Base-by-base conservation (phyloP, 1,284 basidiomycete genomes). In the Boletus calvinii region DNA sequence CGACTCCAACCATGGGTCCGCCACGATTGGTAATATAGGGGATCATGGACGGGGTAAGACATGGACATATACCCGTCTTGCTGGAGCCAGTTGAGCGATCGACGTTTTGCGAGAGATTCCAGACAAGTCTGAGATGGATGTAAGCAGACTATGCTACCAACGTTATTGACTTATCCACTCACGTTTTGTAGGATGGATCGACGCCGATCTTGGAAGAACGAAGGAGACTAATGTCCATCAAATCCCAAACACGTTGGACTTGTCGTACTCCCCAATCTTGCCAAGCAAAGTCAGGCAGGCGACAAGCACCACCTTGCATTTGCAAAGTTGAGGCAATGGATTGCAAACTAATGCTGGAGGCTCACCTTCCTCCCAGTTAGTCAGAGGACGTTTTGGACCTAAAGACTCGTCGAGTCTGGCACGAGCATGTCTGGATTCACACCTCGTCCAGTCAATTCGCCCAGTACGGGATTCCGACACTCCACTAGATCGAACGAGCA, bases 101-200 rank as follows among this genome's bases (percentile, higher is more conserved):
- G 29, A 98, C 95, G 60, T 98, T 98, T 70, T 98, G 94, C 4
- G 92, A 95, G n/a, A 98, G 78, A 70, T 98, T 98, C 95, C 94
- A 98, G 1, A 97, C 90, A 71, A 87, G 77, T 1, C 88, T 91
- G 56, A 50, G 48, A 29, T 18, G 49, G 20, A 49, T 46, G 44
- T 70, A 7, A 69, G 57, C 24, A 60, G 29, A 51, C 35, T 43
- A 44, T 55, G 24, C 7, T 36, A n/a, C n/a, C n/a, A 51, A 42
- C 35, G 38, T n/a, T 37, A 18, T 18, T 17, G n/a, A 13, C 2
- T 20, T 18, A 30, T 52, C 37, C 44, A 73, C 83, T 68, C 62
- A 94, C 82, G 91, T 94, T 67, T 95, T 94, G 71, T 85, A 94
- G 0, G 83, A 85, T 1, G 93, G 85, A 62, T 95, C 94, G 30